Evolutionary conservation across 73 alveolate genomes (phyloP).

Genomic region (Paraurostyla sp.): DNA sequence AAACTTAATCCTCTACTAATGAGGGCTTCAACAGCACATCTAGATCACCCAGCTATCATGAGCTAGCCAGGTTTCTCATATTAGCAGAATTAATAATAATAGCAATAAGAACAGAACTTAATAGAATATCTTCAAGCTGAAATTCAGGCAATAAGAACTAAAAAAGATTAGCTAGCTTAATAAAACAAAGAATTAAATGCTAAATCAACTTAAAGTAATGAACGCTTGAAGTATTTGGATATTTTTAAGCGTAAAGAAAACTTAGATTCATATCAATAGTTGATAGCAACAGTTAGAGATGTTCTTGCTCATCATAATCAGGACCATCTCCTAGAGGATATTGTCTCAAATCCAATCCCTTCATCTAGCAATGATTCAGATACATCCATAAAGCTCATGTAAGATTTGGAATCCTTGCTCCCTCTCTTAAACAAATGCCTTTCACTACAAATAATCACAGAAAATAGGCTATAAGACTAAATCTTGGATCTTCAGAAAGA

Average conservation of each 20-base stretch:
- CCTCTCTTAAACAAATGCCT: slow-evolving; percentile 20
- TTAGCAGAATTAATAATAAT: background rate
- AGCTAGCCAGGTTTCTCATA: too few relatives aligned
- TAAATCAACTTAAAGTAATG: background rate
- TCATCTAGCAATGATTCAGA: background rate
- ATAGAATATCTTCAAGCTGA: slow-evolving; percentile 51
- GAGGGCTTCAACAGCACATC: background rate
- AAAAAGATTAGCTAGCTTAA: background rate
- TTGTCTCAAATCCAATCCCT: background rate
- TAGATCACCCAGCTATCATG: too few relatives aligned
- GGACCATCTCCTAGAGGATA: slow-evolving; percentile 39
- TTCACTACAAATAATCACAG: background rate
- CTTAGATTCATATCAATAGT: background rate
- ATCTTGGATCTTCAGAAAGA: background rate
- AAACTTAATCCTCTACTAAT: background rate
- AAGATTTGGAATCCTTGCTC: slow-evolving; percentile 31
- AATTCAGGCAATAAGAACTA: slow-evolving; percentile 18
- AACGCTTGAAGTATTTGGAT: background rate
- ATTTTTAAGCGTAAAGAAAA: slow-evolving; percentile 1
- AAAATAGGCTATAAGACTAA: slow-evolving; percentile 3
- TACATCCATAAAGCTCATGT: background rate
- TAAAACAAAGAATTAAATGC: background rate
- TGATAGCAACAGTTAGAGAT: slow-evolving; percentile 13
- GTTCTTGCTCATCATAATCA: background rate
- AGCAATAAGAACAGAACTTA: slow-evolving; percentile 21